A percentile compares a stretch with the other conserved stretches of the same genome.
Evolutionary conservation across 768 basidiomycete species (phyloP).

Genomic region (Porphyrellus cyaneotinctus): DNA sequence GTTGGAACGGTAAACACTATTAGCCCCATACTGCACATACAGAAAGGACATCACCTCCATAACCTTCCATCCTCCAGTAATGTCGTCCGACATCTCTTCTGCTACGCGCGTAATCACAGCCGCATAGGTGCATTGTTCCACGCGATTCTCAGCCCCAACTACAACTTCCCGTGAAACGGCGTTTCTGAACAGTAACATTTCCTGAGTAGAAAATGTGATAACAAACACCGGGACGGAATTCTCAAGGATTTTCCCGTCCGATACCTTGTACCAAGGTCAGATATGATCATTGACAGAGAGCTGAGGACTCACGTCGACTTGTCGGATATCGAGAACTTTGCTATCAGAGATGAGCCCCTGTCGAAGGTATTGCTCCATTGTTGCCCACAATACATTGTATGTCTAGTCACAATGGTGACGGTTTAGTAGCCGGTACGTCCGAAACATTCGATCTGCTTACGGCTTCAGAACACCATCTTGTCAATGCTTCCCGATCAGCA

Average conservation of each 20-base stretch:
- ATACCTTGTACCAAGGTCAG: conserved; percentile 47
- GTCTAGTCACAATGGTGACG: conserved; percentile 48
- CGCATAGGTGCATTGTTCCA: conserved; percentile 91
- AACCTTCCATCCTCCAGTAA: conserved; percentile 98
- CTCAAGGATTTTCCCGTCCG: conserved; percentile 85
- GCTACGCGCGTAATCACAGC: conserved; percentile 87
- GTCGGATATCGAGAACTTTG: conserved; percentile 93
- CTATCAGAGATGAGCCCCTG: conserved; percentile 91
- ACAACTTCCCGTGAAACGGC: conserved; percentile 82
- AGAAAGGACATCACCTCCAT: conserved; percentile 67
- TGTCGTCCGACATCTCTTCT: conserved; percentile 83
- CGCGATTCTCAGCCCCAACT: conserved; percentile 84
- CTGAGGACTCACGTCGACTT: conserved; percentile 77
- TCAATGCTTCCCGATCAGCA: conserved; percentile 82
- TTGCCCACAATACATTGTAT: conserved; percentile 97
- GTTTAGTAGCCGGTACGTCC: not conserved
- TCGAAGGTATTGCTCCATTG: conserved; percentile 88
- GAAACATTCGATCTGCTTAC: conserved; percentile 44
- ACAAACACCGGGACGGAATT: conserved; percentile 88
- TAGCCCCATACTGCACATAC: not conserved
- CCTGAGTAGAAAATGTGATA: conserved; percentile 90
- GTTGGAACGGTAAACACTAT: not conserved
- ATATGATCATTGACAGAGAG: not conserved
- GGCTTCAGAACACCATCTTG: conserved; percentile 93
- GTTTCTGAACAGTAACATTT: conserved; percentile 87